Percentiles rank a stretch among this genome's conserved stretches.
phyloP scores from a whole-genome alignment of 352 stramenopile species.

The Phytopythium sindhum region DNA sequence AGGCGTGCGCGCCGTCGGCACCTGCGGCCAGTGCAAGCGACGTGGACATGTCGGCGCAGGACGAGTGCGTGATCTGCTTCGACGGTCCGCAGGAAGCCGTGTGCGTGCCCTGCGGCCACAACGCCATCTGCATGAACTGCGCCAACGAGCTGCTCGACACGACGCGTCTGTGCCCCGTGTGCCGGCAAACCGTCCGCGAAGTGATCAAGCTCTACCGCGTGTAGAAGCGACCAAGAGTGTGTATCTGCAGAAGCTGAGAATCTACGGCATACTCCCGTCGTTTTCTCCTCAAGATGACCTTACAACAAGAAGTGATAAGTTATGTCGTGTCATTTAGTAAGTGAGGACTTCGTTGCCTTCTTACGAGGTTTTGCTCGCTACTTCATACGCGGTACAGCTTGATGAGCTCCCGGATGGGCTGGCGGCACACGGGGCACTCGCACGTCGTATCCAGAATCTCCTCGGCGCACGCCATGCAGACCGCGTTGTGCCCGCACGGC shows the following conservation, averaged over 20 bases:
- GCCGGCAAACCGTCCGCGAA: conserved; percentile 65
- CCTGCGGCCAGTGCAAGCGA: conserved; percentile 6
- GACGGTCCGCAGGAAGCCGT: conserved; percentile 70
- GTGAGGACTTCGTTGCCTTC: not conserved
- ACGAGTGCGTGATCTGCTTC: conserved; percentile 85
- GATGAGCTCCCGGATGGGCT: conserved; percentile 69
- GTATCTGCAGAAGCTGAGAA: not conserved
- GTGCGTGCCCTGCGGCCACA: conserved; percentile 83
- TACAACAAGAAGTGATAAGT: not conserved
- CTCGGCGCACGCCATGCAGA: conserved; percentile 77
- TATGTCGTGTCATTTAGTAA: not conserved
- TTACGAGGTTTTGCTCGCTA: not conserved
- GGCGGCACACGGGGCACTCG: conserved; percentile 71
- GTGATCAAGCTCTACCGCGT: conserved; percentile 76
- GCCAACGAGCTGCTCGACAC: conserved; percentile 62
- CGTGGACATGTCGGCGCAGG: not conserved
- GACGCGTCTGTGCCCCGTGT: conserved; percentile 69
- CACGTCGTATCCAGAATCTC: conserved; percentile 54
- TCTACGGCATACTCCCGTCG: not conserved
- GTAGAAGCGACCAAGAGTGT: not conserved
- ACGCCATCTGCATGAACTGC: conserved; percentile 84
- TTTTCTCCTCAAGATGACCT: not conserved
- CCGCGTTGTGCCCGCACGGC: conserved; percentile 77
- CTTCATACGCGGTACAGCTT: conserved; percentile 74
- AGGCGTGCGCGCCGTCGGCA: conserved; percentile 9